Evolutionary conservation across 768 basidiomycete genomes (phyloP), one percentile per base, ranked within the genome.

Genomic region (Boletales sp.): DNA sequence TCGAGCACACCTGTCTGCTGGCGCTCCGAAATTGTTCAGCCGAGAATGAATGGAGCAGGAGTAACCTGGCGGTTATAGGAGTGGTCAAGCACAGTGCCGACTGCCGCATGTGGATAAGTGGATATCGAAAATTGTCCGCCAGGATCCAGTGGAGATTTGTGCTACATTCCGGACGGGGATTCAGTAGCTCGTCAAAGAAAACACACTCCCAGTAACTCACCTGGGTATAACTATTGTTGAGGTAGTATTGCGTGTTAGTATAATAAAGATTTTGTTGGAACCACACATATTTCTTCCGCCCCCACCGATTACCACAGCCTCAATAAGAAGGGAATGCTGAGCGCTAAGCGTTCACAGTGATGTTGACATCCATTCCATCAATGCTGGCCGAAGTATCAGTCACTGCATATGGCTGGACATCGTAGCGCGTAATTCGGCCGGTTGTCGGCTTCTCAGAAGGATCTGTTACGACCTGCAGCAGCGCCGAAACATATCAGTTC

Each of bases 291-390:
- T 73, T 86, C 34, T 51, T 61, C 46, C 71, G 67, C 18, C 85
- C 86, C 86, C 87, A 34, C 75, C 75, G 4, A 79, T 57, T 48
- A 90, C 77, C 11, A 80, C 70, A 0, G 84, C 71, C 59, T 86
- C 81, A 44, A 90, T 82, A 19, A 73, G 70, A 34, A 91, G 64
- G 25, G 70, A 73, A n/a, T 77, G 78, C 28, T 73, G 76, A n/a
- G n/a, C n/a, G n/a, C n/a, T n/a, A n/a, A 0, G 84, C 85, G n/a
- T 61, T 71, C 30, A 89, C 83, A 0, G 82, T 83, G 38, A 90
- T 72, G 49, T 76, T 76, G 25, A 87, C 71, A 56, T 83, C 78
- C 32, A 73, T 73, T 12, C 54, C 63, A 58, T 25, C 33, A 14
- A 33, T 33, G 33, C 13, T 10, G 33, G 33, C 13, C 33, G 13